phyloP scores from a whole-genome alignment of 352 stramenopile species.

The Phytophthora vignae region DNA sequence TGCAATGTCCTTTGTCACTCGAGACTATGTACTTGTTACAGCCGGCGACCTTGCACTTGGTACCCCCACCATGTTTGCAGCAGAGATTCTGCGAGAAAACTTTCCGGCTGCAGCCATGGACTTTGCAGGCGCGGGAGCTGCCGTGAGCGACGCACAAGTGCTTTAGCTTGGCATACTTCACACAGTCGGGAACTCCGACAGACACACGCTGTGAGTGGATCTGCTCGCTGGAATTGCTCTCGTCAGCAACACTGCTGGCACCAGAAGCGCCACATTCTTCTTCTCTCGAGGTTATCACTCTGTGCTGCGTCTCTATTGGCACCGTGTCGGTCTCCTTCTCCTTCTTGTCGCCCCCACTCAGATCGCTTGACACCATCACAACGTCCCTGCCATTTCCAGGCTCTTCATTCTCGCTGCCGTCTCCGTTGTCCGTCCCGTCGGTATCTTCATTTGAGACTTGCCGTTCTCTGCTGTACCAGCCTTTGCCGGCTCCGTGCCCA shows the following conservation, averaged over 20 bases:
- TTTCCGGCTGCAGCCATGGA: conserved; percentile 7
- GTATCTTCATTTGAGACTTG: not conserved
- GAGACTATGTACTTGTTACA: conserved; percentile 5
- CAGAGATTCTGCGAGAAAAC: not conserved
- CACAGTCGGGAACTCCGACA: not conserved
- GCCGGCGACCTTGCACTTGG: not conserved
- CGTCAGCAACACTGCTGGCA: not conserved
- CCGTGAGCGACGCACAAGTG: conserved; percentile 10
- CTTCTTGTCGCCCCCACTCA: not conserved
- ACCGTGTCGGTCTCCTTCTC: not conserved
- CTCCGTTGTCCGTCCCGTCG: not conserved
- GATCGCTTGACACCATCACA: not conserved
- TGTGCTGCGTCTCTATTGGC: not conserved
- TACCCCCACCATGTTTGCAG: not conserved
- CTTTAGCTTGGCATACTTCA: not conserved
- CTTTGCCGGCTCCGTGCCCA: not conserved
- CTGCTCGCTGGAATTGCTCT: not conserved
- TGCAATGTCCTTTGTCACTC: conserved; percentile 1
- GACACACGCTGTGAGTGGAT: not conserved
- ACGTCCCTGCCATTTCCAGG: not conserved
- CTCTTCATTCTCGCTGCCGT: not conserved
- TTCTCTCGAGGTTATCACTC: not conserved
- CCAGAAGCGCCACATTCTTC: not conserved
- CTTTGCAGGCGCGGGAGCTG: conserved; percentile 7
- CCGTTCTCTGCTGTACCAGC: not conserved